These are phyloP conservation scores for Polymyxa betae DNA, from an alignment of 208 protist species.

Conservation along the genomic window DNA sequence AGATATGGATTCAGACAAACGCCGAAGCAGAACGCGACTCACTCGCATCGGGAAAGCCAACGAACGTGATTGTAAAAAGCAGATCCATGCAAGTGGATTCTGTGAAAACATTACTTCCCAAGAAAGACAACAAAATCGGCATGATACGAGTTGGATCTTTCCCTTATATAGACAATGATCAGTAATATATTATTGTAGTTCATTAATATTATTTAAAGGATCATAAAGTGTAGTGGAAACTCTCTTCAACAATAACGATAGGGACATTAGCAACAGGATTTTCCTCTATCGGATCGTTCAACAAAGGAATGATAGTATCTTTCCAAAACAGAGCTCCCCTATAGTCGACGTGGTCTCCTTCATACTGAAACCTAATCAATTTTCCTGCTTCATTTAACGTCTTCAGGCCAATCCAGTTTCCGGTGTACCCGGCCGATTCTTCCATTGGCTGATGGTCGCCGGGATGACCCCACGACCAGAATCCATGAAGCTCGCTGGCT, in stretches of 20 bases:
- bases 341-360: conserved; percentile 6
- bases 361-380: background rate
- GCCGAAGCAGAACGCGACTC: background rate
- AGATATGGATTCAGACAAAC: background rate
- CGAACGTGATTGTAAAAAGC: no score
- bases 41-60: no score
- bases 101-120: no score
- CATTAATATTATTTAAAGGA: no score
- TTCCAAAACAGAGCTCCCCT: background rate
- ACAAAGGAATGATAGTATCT: background rate
- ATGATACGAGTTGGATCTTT: no score
- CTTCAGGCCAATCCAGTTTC: conserved; percentile 31
- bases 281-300: conserved; percentile 25
- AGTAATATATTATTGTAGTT: no score
- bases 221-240: no score
- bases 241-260: no score
- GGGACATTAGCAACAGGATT: no score
- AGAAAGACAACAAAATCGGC: no score
- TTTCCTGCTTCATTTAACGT: background rate
- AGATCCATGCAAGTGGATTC: no score
- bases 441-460: background rate
- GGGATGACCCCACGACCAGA: conserved; percentile 4
- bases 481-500: conserved; percentile 38
- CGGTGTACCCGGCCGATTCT: background rate
- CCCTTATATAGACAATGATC: no score